These are phyloP conservation scores for Suillus tomentosus DNA, from an alignment of 768 basidiomycete genomes.

Conservation along the genomic window DNA sequence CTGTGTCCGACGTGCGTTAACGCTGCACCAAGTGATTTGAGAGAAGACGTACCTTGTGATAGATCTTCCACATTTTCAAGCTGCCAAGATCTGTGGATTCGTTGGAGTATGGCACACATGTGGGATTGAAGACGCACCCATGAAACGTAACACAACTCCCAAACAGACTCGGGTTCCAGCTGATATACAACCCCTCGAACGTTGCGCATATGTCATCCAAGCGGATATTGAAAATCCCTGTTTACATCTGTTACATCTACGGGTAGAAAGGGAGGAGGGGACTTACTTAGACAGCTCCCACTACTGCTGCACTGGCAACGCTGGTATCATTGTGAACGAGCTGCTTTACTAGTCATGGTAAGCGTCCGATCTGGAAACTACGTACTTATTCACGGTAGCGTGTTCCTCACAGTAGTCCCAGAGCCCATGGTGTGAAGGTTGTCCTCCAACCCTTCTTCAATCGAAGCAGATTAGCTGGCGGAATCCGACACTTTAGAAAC, in stretches of 20 bases:
- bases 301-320: neutral
- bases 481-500: no score
- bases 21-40: constrained; percentile 8
- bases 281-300: constrained; percentile 29
- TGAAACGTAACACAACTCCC: constrained; percentile 55
- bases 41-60: constrained; percentile 36
- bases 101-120: neutral
- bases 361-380: no score
- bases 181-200: constrained; percentile 83
- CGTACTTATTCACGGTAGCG: no score
- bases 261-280: neutral
- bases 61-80: constrained; percentile 41
- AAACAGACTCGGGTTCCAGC: constrained; percentile 81
- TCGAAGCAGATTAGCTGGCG: no score
- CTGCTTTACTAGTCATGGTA: no score
- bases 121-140: constrained; percentile 51
- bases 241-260: neutral
- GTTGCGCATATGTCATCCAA: constrained; percentile 76
- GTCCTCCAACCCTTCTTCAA: no score
- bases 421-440: no score
- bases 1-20: constrained; percentile 22
- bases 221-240: constrained; percentile 58
- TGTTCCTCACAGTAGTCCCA: no score
- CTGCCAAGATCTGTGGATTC: constrained; percentile 38
- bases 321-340: no score